These are phyloP conservation scores for Aspergillus sp. DNA, from an alignment of 2,329 filamentous ascomycete species.

Conservation along the genomic window DNA sequence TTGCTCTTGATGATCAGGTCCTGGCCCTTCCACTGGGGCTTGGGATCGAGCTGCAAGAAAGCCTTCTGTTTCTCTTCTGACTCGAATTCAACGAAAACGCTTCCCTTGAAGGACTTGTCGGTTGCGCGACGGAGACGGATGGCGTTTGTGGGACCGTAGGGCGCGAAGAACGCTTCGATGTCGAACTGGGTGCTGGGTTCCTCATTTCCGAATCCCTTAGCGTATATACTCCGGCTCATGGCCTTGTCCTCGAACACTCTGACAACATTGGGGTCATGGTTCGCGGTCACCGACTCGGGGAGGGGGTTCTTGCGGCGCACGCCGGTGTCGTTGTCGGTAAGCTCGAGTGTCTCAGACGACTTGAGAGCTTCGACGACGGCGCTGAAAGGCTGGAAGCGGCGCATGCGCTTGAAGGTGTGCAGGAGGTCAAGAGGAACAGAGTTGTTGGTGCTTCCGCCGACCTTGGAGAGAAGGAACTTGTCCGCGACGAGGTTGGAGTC, in stretches of 20 bases:
- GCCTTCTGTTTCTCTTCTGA: constrained; percentile 69
- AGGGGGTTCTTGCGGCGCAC: constrained; percentile 70
- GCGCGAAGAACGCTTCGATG: constrained; percentile 83
- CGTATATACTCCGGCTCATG: constrained; percentile 74
- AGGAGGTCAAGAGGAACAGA: constrained; percentile 72
- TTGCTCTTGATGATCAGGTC: constrained; percentile 81
- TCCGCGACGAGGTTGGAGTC: constrained; percentile 85
- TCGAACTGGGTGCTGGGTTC: constrained; percentile 81
- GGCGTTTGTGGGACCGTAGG: constrained; percentile 69
- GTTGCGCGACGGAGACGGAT: constrained; percentile 78
- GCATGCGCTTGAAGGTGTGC: constrained; percentile 91
- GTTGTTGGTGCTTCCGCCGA: constrained; percentile 66
- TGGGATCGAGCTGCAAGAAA: constrained; percentile 72
- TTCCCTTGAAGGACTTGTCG: constrained; percentile 80
- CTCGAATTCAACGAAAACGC: constrained; percentile 89
- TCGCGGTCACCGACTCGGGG: constrained; percentile 47
- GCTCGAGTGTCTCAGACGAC: constrained; percentile 64
- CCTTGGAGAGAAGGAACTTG: constrained; percentile 74
- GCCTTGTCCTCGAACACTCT: constrained; percentile 57
- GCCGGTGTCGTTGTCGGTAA: constrained; percentile 66
- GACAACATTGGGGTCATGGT: constrained; percentile 48
- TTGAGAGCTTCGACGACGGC: constrained; percentile 77
- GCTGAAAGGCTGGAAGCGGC: constrained; percentile 80
- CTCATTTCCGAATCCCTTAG: constrained; percentile 88
- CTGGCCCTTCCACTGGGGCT: constrained; percentile 76